Evolutionary conservation across 768 basidiomycete genomes (phyloP), one percentile per base, ranked within the genome.

Genomic region (Suillus variegatus): DNA sequence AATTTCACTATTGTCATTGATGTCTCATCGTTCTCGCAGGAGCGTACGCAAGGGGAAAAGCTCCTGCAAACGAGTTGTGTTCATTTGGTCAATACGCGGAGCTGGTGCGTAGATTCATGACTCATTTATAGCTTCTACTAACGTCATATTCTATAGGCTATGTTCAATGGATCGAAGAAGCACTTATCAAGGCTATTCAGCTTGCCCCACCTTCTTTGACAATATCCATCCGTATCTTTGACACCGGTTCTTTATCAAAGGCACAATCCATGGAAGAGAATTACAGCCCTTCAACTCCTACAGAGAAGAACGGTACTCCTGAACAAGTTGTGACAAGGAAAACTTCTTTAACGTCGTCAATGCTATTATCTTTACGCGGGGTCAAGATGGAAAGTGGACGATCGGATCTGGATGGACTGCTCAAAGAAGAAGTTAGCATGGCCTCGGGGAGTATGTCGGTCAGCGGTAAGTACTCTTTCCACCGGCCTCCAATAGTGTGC

Each of bases 41-140:
- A 41, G 65, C 18, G 73, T 70, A 1, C 71, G 73, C 38, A 70
- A 66, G 13, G 67, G 67, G 10, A 54, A 63, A 3, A 65, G 61
- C 41, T 62, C 18, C 1, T 75, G 76, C 57, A 75, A 76, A 14
- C 77, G 84, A 51, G 76, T 85, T 12, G 77, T 85, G 10, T 85
- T 87, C 66, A 77, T 86, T 13, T 87, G 85, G 85, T 74, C 78
- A 1, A 75, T 86, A 32, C 81, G 85, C 28, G 82, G 84, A 54
- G 71, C 77, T 40, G 77, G 85, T 85, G 68, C 70, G 71, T 67
- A 67, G 35, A 46, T 1, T 22, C 1, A 40, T n/a, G 7, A n/a
- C 14, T 32, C 28, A n/a, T 16, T 32, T 38, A 3, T 22, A 8
- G 22, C 12, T 13, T 49, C 35, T 16, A 10, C n/a, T 32, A 5